Base-by-base conservation (phyloP, 306 rosid genomes). In the Pueraria montana region DNA sequence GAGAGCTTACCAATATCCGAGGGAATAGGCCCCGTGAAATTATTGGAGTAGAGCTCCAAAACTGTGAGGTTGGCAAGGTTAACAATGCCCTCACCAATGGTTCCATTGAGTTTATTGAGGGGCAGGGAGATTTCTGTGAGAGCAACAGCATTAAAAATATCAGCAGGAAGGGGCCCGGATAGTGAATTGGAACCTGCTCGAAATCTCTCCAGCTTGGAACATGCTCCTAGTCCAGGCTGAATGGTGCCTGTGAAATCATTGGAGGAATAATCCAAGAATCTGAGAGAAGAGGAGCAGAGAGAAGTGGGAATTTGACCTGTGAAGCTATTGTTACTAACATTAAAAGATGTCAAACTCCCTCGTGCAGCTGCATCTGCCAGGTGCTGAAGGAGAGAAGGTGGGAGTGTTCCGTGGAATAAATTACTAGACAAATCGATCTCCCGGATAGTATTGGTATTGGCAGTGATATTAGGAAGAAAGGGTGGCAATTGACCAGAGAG, bases 241-340 rank as follows among this genome's bases (percentile, higher is more conserved):
- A 94, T 80, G 12, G 18, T n/a, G 24, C 81, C 91, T 11, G 1
- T 4, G 65, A 92, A 90, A n/a, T 72, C 8, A 27, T 94, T 94
- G 87, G 5, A 69, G 64, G 98, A 94, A 64, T 85, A 87, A 81
- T 92, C 98, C 83, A 92, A 63, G 61, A 83, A 48, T 71, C 84
- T 80, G 48, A 94, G 49, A 43, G 86, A 80, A 64, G 88, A 62
- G 1, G 88, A 78, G 68, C 94, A 87, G 30, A 88, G 36, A 50
- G 91, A 94, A 63, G 83, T 34, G 21, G 96, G 96, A 43, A 94
- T 82, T 24, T 50, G 59, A 58, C 98, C 98, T 6, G 80, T 20
- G 80, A 94, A 88, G 87, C 89, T 90, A 61, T 94, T 92, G 87
- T 90, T 84, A 73, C 97, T 92, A 69, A 91, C 91, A 83, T 94